Conservation (phyloP, 2,329 filamentous ascomycete genomes). For the Ilyonectria destructans region DNA sequence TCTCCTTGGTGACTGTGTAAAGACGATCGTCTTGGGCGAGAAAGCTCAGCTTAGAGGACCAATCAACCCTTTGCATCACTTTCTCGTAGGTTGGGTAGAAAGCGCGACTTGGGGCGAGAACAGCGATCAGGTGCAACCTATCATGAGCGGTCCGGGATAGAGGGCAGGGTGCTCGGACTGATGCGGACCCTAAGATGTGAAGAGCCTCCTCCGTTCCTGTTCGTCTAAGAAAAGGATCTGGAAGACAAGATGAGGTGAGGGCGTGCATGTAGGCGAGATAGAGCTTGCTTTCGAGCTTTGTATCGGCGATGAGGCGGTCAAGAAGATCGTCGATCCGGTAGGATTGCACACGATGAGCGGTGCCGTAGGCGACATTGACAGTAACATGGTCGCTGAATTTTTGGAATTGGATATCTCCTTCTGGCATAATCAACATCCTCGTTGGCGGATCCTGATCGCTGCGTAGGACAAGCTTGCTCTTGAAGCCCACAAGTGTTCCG, state of each 20-base stretch:
- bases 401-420: constrained; percentile 48
- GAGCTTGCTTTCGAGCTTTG: constrained; percentile 67
- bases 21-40: constrained; percentile 65
- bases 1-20: constrained; percentile 28
- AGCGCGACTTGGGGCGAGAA: constrained; percentile 48
- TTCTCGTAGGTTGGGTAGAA: constrained; percentile 61
- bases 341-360: constrained; percentile 51
- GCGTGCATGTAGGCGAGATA: constrained; percentile 69
- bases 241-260: constrained; percentile 67
- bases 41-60: constrained; percentile 58
- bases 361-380: constrained; percentile 47
- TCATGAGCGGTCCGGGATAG: not conserved
- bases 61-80: constrained; percentile 65
- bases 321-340: constrained; percentile 68
- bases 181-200: constrained; percentile 63
- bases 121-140: not conserved
- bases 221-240: constrained; percentile 62
- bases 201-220: constrained; percentile 73
- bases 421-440: constrained; percentile 58
- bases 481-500: constrained; percentile 31
- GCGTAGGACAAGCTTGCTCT: constrained; percentile 62
- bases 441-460: constrained; percentile 27
- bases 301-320: constrained; percentile 66
- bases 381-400: too few relatives aligned
- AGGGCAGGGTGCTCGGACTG: constrained; percentile 56